phyloP scores from a whole-genome alignment of 2,329 filamentous ascomycete species.

The Ophiocordyceps unilateralis region DNA sequence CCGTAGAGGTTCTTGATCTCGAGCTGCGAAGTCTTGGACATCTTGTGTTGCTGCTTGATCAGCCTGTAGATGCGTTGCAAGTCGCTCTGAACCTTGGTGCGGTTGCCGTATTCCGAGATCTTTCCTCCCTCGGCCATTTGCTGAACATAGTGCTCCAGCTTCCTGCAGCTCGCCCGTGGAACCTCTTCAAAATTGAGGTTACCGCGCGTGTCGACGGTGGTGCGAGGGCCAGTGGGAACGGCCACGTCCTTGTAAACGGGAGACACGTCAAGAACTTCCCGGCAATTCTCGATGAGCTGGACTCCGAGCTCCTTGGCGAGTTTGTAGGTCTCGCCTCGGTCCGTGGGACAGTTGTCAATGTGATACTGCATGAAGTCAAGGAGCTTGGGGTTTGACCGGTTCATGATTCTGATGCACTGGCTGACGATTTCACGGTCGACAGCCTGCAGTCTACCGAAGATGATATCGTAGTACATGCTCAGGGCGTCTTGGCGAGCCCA shows the following conservation, averaged over 20 bases:
- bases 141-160: conserved; percentile 94
- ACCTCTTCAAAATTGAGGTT: conserved; percentile 86
- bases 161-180: conserved; percentile 74
- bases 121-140: conserved; percentile 98
- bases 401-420: conserved; percentile 98
- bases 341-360: conserved; percentile 95
- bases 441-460: conserved; percentile 83
- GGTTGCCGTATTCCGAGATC: conserved; percentile 95
- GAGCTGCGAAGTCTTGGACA: conserved; percentile 88
- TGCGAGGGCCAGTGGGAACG: conserved; percentile 78
- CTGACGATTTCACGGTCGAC: conserved; percentile 97
- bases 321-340: conserved; percentile 92
- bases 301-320: conserved; percentile 90
- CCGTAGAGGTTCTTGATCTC: conserved; percentile 93
- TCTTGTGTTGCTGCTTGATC: conserved; percentile 94
- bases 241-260: conserved; percentile 95
- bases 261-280: conserved; percentile 66
- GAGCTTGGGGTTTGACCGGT: conserved; percentile 86
- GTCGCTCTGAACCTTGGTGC: conserved; percentile 95
- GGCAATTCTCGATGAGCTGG: conserved; percentile 94
- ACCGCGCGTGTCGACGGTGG: conserved; percentile 79
- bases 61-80: conserved; percentile 92
- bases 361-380: conserved; percentile 99
- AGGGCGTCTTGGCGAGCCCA: conserved; percentile 96
- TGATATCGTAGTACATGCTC: conserved; percentile 98